phyloP scores from a whole-genome alignment of 768 basidiomycete genomes.

The Pisolithus tinctorius region DNA sequence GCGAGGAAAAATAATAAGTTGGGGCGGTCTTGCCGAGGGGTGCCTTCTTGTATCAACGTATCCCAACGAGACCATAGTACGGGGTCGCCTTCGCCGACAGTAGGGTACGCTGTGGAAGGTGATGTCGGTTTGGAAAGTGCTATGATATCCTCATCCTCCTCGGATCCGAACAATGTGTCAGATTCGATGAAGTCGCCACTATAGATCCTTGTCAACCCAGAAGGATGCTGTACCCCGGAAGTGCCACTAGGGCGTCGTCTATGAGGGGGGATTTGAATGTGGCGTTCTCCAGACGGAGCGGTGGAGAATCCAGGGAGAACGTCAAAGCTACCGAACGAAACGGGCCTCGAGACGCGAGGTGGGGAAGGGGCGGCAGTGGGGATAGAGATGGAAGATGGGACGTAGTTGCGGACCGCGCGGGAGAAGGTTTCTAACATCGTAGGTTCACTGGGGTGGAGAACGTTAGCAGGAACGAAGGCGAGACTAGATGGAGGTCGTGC shows the following conservation, averaged over 20 bases:
- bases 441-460: conserved; percentile 32
- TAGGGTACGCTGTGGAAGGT: conserved; percentile 22
- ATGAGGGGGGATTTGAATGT: conserved; percentile 7
- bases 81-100: conserved; percentile 23
- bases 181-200: conserved; percentile 11
- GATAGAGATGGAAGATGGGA: conserved; percentile 46
- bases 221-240: conserved; percentile 7
- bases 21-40: conserved; percentile 13
- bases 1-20: not conserved
- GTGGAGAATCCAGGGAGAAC: conserved; percentile 15
- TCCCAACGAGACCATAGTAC: conserved; percentile 32
- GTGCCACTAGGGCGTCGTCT: conserved; percentile 8
- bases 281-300: conserved; percentile 3
- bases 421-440: conserved; percentile 47
- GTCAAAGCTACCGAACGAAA: conserved; percentile 40
- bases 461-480: conserved; percentile 11
- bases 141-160: conserved; percentile 21
- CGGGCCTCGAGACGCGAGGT: conserved; percentile 42
- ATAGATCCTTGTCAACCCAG: conserved; percentile 1
- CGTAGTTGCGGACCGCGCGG: conserved; percentile 47
- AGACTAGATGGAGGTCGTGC: not conserved
- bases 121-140: conserved; percentile 5
- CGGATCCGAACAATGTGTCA: conserved; percentile 10
- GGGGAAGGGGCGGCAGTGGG: conserved; percentile 42
- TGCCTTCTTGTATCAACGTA: conserved; percentile 11